phyloP scores from a whole-genome alignment of 768 basidiomycete genomes.

The Rhizopogon vinicolor region DNA sequence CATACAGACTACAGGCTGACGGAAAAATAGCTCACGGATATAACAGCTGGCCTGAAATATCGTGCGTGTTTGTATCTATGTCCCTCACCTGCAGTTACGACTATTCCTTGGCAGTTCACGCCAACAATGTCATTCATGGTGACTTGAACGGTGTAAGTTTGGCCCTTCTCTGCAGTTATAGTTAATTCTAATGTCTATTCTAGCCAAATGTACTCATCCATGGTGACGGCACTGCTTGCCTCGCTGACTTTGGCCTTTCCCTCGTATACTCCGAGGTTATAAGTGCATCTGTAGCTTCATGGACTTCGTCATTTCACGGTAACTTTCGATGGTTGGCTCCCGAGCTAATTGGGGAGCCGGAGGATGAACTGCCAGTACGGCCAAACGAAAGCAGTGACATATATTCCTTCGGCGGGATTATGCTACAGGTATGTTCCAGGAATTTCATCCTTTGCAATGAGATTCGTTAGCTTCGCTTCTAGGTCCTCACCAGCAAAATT shows the following conservation, averaged over 20 bases:
- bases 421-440: conserved; percentile 9
- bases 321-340: conserved; percentile 38
- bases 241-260: conserved; percentile 42
- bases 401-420: conserved; percentile 39
- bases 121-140: neutral
- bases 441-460: conserved; percentile 25
- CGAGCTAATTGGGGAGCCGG: conserved; percentile 20
- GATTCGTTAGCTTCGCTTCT: neutral
- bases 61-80: neutral
- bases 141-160: conserved; percentile 5
- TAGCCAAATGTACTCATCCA: conserved; percentile 26
- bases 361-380: neutral
- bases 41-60: neutral
- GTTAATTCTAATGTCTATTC: neutral
- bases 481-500: conserved; percentile 5
- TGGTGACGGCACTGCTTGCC: conserved; percentile 30
- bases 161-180: neutral
- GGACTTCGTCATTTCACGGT: conserved; percentile 17
- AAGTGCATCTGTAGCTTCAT: conserved; percentile 9
- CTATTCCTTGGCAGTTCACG: neutral
- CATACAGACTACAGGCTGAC: neutral
- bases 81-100: too few relatives aligned
- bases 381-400: conserved; percentile 28
- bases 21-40: neutral
- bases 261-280: conserved; percentile 32